Evolutionary conservation across 2,329 filamentous ascomycete species (phyloP).

Genomic region (Arthrobotrys pseudoclavata): DNA sequence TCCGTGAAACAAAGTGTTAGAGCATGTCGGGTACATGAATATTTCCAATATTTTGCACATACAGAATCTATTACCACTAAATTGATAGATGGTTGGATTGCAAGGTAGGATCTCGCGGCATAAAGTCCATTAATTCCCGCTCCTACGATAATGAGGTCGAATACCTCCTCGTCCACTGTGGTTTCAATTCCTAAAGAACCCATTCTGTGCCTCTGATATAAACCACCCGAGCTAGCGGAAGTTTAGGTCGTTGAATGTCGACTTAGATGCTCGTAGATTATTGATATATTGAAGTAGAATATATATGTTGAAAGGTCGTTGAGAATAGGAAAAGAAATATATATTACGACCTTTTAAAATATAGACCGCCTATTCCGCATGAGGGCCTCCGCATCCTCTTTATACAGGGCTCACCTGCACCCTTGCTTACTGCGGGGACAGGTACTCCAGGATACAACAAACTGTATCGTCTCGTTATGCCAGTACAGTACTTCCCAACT

Average conservation of each 20-base stretch:
- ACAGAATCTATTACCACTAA: constrained; percentile 68
- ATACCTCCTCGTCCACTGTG: constrained; percentile 31
- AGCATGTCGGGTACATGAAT: neutral
- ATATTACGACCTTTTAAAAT: constrained; percentile 14
- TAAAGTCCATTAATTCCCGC: constrained; percentile 62
- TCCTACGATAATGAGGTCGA: constrained; percentile 64
- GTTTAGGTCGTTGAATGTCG: neutral
- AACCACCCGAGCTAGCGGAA: constrained; percentile 5
- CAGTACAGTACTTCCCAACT: neutral
- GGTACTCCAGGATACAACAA: constrained; percentile 3
- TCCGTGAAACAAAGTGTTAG: neutral
- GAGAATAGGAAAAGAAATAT: neutral
- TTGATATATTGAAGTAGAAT: neutral
- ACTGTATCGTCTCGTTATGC: constrained; percentile 9
- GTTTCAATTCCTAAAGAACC: constrained; percentile 47
- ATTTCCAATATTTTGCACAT: neutral
- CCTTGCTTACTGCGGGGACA: constrained; percentile 25
- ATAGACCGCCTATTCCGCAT: neutral
- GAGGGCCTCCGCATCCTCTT: constrained; percentile 13
- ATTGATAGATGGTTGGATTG: constrained; percentile 67
- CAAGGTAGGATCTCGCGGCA: constrained; percentile 62
- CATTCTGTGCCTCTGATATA: constrained; percentile 47
- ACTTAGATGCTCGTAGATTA: neutral
- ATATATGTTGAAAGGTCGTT: neutral
- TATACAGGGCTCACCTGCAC: constrained; percentile 18